Evolutionary conservation across 2,329 filamentous ascomycete species (phyloP), one percentile per base, ranked within the genome.

Genomic region (Lachnellula arida): DNA sequence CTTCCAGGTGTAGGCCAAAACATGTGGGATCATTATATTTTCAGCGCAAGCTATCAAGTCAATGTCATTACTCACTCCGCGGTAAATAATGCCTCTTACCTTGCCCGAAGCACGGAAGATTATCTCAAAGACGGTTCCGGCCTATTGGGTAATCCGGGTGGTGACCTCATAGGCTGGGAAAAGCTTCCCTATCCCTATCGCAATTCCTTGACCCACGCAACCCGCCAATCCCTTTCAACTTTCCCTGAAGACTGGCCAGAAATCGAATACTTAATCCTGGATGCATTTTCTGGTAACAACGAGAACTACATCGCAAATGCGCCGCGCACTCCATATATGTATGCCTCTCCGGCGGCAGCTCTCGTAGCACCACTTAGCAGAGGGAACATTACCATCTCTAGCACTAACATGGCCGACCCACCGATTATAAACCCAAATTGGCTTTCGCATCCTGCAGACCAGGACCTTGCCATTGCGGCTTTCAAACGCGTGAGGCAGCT

Each of bases 1-100:
- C 71, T 77, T 1, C 74, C 74, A 0, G 78, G 78, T 1, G 79
- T 81, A 1, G 80, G 78, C 4, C 70, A 78, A 60, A 76, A 77
- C 54, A 71, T 81, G 62, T 71, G 72, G 55, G 78, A 81, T 51
- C 70, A 72, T 48, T 46, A 58, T 5, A 44, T 61, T n/a, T 55
- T 58, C 35, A 34, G 49, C 15, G 47, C 44, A n/a, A 22, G 35
- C 9, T 56, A 58, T 9, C 44, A 47, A 44, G 51, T 62, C 12
- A 53, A 54, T 17, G 43, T 50, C 11, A 15, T 25, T 4, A 58
- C 58, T 9, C 32, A 25, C 17, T 52, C 49, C 12, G n/a, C 28
- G 5, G 14, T 55, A 4, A 49, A 40, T 11, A 48, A 59, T 52
- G 52, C 53, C n/a, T 15, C 23, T 6, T 54, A 54, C 37, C 34